phyloP scores from a whole-genome alignment of 306 rosid species.

The Astragalus glycyphyllos region DNA sequence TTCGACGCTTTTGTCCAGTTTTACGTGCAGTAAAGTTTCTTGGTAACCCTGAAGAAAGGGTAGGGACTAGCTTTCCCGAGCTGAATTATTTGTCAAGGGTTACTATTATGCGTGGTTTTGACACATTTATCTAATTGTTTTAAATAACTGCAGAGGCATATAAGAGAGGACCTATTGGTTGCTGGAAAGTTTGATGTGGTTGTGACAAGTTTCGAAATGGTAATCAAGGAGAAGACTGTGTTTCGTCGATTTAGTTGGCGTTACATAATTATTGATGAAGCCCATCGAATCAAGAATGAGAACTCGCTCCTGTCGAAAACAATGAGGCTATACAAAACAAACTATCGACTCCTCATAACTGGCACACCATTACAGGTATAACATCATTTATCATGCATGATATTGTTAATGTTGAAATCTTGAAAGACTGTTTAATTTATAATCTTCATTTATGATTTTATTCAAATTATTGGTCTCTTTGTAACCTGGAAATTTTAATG shows the following conservation, averaged over 20 bases:
- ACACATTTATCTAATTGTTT: slow-evolving; percentile 7
- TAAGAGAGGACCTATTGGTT: slow-evolving; percentile 84
- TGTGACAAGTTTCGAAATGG: slow-evolving; percentile 99
- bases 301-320: slow-evolving; percentile 95
- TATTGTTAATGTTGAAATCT: not conserved
- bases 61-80: slow-evolving; percentile 47
- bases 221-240: slow-evolving; percentile 86
- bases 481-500: slow-evolving; percentile 9
- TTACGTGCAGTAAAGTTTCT: slow-evolving; percentile 91
- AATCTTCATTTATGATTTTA: not conserved
- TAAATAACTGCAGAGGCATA: slow-evolving; percentile 66
- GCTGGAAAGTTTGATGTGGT: slow-evolving; percentile 97
- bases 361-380: slow-evolving; percentile 97
- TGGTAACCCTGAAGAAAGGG: slow-evolving; percentile 98
- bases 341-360: slow-evolving; percentile 91
- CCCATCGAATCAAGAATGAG: slow-evolving; percentile 97
- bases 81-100: slow-evolving; percentile 16
- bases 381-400: slow-evolving; percentile 32
- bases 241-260: slow-evolving; percentile 97
- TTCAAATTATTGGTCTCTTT: slow-evolving; percentile 4
- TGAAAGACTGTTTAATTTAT: not conserved
- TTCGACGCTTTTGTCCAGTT: slow-evolving; percentile 89
- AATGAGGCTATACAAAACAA: slow-evolving; percentile 88
- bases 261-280: slow-evolving; percentile 93
- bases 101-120: slow-evolving; percentile 7